Evolutionary conservation across 148 eudicot species (phyloP).

Genomic region (Talinum fruticosum): DNA sequence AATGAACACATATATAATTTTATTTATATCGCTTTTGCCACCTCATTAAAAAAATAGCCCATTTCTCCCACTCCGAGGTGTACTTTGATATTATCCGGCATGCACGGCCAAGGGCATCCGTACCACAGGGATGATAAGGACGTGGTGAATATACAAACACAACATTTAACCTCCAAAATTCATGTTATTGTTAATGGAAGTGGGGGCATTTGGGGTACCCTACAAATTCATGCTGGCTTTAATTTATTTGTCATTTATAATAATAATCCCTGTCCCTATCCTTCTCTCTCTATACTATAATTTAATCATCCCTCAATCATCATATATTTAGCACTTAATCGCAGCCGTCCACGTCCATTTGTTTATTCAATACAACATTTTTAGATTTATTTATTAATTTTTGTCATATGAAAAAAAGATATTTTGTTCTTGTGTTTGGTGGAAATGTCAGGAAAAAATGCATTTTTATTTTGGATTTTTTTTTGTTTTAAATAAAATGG

Average conservation of each 20-base stretch:
- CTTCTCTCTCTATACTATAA: background rate
- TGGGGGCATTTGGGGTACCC: background rate
- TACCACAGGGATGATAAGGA: background rate
- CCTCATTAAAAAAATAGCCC: background rate
- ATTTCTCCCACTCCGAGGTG: background rate
- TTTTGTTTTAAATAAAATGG: background rate
- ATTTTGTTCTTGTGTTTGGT: background rate
- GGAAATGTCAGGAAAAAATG: background rate
- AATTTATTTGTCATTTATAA: background rate
- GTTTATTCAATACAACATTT: background rate
- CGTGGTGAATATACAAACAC: background rate
- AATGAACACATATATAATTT: too few species aligned
- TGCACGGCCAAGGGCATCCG: constrained; percentile 1
- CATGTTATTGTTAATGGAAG: background rate
- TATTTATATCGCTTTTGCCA: background rate
- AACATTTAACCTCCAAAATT: background rate
- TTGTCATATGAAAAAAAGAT: background rate
- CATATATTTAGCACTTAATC: background rate
- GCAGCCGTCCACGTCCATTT: background rate
- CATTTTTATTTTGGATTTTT: background rate
- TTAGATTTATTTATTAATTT: background rate
- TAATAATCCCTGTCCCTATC: background rate
- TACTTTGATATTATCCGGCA: background rate
- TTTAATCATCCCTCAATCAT: background rate
- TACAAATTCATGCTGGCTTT: background rate